Conservation (phyloP, 306 rosid species). For the Elaeagnus macrophylla region DNA sequence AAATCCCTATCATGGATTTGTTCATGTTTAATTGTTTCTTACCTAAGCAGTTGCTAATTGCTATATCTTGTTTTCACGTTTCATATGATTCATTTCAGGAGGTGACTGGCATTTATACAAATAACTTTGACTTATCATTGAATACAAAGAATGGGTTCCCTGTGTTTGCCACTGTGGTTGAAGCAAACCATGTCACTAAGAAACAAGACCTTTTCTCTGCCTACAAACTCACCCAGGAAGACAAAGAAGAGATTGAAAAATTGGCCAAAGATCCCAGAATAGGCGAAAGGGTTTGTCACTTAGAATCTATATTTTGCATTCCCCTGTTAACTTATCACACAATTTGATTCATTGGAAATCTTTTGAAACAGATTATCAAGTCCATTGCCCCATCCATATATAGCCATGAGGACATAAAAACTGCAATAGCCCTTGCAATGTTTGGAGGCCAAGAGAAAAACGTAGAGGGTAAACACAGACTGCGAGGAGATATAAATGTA, state of each 20-base stretch:
- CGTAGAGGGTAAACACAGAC: slow-evolving; percentile 79
- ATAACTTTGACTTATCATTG: slow-evolving; percentile 86
- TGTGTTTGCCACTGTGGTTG: slow-evolving; percentile 96
- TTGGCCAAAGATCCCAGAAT: slow-evolving; percentile 86
- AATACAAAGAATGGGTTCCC: slow-evolving; percentile 98
- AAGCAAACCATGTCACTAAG: slow-evolving; percentile 84
- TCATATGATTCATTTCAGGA: slow-evolving; percentile 48
- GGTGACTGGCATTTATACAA: slow-evolving; percentile 90
- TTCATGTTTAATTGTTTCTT: slow-evolving; percentile 7
- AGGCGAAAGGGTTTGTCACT: slow-evolving; percentile 81
- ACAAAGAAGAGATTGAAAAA: slow-evolving; percentile 72
- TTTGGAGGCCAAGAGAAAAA: slow-evolving; percentile 97
- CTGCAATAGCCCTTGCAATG: slow-evolving; percentile 95
- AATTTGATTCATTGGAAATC: slow-evolving; percentile 9
- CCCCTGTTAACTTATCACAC: not conserved
- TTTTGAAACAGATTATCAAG: slow-evolving; percentile 55
- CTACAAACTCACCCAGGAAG: slow-evolving; percentile 93
- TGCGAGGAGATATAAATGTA: slow-evolving; percentile 89
- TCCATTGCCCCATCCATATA: slow-evolving; percentile 97
- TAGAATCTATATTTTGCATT: not conserved
- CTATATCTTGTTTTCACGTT: slow-evolving; percentile 14
- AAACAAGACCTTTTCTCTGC: slow-evolving; percentile 95
- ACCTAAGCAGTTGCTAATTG: slow-evolving; percentile 13
- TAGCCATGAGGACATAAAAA: slow-evolving; percentile 92
- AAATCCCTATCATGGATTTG: slow-evolving; percentile 19